phyloP scores from a whole-genome alignment of 352 stramenopile genomes.

The Globisporangium parvum region DNA sequence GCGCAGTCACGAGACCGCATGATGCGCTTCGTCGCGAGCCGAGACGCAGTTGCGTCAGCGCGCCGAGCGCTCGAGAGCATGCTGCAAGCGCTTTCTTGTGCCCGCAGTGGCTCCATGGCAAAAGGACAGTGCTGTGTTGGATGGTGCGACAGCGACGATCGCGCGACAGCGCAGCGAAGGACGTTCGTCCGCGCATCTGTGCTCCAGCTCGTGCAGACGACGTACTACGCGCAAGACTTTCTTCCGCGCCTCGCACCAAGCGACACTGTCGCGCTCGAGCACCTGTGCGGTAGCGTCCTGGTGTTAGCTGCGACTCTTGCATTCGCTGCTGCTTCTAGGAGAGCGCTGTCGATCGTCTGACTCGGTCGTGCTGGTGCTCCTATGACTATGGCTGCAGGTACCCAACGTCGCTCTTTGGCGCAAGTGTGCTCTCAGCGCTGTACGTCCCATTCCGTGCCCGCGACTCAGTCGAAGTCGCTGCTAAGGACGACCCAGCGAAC shows the following conservation, averaged over 20 bases:
- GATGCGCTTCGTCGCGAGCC: background rate
- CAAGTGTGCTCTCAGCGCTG: conserved; percentile 22
- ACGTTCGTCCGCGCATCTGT: conserved; percentile 29
- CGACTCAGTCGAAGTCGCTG: background rate
- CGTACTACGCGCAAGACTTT: conserved; percentile 25
- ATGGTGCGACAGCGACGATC: background rate
- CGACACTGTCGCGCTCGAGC: conserved; percentile 20
- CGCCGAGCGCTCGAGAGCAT: background rate
- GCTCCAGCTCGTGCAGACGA: conserved; percentile 34
- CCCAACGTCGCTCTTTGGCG: conserved; percentile 22
- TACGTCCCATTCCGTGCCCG: conserved; percentile 18
- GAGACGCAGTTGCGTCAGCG: background rate
- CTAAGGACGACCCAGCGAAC: background rate
- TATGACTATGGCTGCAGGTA: conserved; percentile 22
- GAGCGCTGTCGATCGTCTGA: no score
- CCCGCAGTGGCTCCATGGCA: no score
- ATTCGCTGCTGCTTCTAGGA: no score
- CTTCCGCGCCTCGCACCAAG: conserved; percentile 12
- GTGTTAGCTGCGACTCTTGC: background rate
- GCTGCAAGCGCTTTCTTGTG: background rate
- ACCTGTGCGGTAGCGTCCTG: conserved; percentile 19
- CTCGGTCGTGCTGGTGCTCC: background rate
- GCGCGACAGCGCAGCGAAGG: background rate
- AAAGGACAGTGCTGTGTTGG: no score
- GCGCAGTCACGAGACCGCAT: background rate